phyloP scores from a whole-genome alignment of 2,329 filamentous ascomycete genomes.

The Hypoxylon sp. region DNA sequence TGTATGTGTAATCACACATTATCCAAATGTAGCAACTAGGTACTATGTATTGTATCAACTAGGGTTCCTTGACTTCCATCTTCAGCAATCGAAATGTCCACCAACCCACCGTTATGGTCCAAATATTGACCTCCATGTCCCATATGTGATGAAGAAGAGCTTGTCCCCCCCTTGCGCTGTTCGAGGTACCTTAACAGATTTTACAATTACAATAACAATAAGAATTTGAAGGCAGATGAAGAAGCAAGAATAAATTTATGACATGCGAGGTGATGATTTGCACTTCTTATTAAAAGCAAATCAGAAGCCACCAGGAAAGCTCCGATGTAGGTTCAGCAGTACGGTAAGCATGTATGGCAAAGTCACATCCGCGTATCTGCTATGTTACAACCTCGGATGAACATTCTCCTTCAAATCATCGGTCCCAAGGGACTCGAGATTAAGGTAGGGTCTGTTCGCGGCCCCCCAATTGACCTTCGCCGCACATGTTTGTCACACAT shows the following conservation, averaged over 20 bases:
- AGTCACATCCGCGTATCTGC: slow-evolving; percentile 33
- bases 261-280: slow-evolving; percentile 25
- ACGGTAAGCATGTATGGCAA: slow-evolving; percentile 15
- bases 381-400: slow-evolving; percentile 37
- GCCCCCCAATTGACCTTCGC: slow-evolving; percentile 11
- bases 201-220: slow-evolving; percentile 8
- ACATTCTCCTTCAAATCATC: slow-evolving; percentile 32
- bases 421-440: slow-evolving; percentile 18
- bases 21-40: slow-evolving; percentile 20
- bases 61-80: slow-evolving; percentile 13
- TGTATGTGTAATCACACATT: slow-evolving; percentile 15
- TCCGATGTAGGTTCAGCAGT: slow-evolving; percentile 15
- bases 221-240: neutral
- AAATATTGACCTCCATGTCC: slow-evolving; percentile 41
- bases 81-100: slow-evolving; percentile 4
- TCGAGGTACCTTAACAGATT: neutral
- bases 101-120: slow-evolving; percentile 40
- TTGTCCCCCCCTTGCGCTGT: slow-evolving; percentile 8
- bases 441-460: slow-evolving; percentile 34
- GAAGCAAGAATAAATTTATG: slow-evolving; percentile 27
- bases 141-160: slow-evolving; percentile 31
- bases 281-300: slow-evolving; percentile 27
- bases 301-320: slow-evolving; percentile 22
- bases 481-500: slow-evolving; percentile 24
- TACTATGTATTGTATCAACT: neutral